Evolutionary conservation across 345 rosid genomes (phyloP).

Genomic region (Lumnitzera racemosa): DNA sequence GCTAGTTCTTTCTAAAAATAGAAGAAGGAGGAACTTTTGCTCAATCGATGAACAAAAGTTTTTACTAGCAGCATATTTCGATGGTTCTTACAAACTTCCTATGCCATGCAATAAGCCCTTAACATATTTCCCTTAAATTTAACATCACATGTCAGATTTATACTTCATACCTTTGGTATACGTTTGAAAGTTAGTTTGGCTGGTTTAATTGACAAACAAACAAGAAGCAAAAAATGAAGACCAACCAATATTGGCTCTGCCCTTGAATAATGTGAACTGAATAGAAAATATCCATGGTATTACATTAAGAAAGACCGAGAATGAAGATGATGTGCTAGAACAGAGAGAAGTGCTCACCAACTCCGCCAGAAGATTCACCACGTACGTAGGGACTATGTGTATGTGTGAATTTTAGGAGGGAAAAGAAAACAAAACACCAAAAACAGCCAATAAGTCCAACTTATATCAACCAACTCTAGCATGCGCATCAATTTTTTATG

Average conservation of each 20-base stretch:
- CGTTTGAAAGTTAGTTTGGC: constrained; percentile 68
- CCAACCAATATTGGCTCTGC: background rate
- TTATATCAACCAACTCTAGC: too few species aligned
- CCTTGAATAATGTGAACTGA: background rate
- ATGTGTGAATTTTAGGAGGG: constrained; percentile 15
- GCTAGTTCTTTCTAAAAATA: too few species aligned
- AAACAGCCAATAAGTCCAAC: constrained; percentile 1
- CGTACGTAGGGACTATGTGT: constrained; percentile 91
- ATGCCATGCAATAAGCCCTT: background rate
- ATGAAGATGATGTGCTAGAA: too few species aligned
- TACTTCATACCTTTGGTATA: constrained; percentile 73
- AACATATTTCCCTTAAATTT: background rate
- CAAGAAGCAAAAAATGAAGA: background rate
- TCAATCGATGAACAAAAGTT: too few species aligned
- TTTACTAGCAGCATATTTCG: too few species aligned
- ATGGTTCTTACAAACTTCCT: too few species aligned
- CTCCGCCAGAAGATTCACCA: constrained; percentile 57
- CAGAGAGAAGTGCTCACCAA: constrained; percentile 43
- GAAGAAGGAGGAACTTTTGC: too few species aligned
- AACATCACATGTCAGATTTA: background rate
- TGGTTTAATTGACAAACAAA: constrained; percentile 40
- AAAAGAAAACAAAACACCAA: constrained; percentile 5
- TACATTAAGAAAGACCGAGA: background rate
- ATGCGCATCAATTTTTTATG: background rate
- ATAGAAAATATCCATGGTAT: background rate